Evolutionary conservation across 768 basidiomycete genomes (phyloP), one percentile per base, ranked within the genome.

Genomic region (Leccinum aurantiacum): DNA sequence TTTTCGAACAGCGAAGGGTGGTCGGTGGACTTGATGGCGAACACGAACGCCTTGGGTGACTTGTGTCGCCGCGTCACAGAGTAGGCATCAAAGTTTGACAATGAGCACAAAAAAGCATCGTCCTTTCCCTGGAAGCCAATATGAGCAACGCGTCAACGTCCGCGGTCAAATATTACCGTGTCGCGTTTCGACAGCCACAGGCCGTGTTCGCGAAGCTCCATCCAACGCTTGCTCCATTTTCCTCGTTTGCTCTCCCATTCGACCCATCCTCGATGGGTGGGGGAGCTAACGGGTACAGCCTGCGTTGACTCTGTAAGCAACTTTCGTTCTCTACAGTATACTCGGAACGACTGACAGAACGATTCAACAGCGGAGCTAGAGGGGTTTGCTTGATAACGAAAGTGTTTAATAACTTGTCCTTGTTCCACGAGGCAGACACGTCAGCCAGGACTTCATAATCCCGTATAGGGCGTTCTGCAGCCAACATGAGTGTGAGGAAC

Each of bases 141-240:
- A 53, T 63, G 51, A 59, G 57, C 19, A 65, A 58, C 57, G 15
- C 17, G 37, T 48, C 56, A 25, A 35, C 38, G 17, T 49, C 29
- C 35, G 13, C 9, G 27, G 22, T 49, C 51, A 57, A 27, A 37
- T 77, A 83, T 63, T 65, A 95, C 94, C 70, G 85, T 89, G 57
- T 97, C 93, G 17, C 91, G 88, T 75, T 98, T 98, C 31, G 92
- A 89, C 38, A 96, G 71, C 82, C 88, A 96, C 56, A 98, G 69
- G 60, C 85, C 84, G 63, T 95, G 92, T 67, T 95, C 93, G 52
- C 91, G 82, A 25, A 97, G 82, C 67, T 88, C 86, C 69, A 99
- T 79, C 85, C 88, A 95, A 35, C 93, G 84, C 75, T 98, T 98
- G 58, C 80, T 88, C 97, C 96, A 99, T 74, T 97, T 97, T 37